phyloP scores from a whole-genome alignment of 2,329 filamentous ascomycete genomes.

The Alternaria hordeiaustralica region DNA sequence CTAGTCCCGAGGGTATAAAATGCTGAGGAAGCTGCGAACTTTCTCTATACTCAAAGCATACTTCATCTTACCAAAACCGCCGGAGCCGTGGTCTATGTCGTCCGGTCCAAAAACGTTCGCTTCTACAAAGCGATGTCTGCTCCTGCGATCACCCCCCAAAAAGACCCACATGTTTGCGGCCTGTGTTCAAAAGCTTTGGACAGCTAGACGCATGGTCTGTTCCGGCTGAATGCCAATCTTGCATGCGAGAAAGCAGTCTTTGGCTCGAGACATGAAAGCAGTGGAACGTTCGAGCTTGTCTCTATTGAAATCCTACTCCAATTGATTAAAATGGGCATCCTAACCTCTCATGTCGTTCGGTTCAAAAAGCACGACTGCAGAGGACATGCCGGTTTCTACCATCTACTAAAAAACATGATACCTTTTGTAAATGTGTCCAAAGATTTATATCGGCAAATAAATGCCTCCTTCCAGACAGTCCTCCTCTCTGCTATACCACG shows the following conservation, averaged over 20 bases:
- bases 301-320: no score
- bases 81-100: no score
- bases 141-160: accelerated
- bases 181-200: background rate
- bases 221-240: background rate
- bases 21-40: background rate
- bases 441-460: accelerated
- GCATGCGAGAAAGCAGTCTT: background rate
- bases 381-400: background rate
- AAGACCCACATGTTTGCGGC: background rate
- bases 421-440: background rate
- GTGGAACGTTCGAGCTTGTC: no score
- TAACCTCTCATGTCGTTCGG: background rate
- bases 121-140: background rate
- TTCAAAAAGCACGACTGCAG: background rate
- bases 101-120: no score
- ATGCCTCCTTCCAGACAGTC: background rate
- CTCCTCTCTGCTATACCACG: background rate
- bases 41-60: accelerated
- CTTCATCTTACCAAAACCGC: background rate
- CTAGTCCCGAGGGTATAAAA: background rate
- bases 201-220: accelerated
- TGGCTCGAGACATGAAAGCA: background rate
- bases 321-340: background rate
- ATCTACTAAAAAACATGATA: background rate